Percentiles rank a stretch among this genome's conserved stretches.
These are phyloP conservation scores for Astrothelium macrocarpum DNA, from an alignment of 495 filamentous ascomycete species.

Conservation along the genomic window DNA sequence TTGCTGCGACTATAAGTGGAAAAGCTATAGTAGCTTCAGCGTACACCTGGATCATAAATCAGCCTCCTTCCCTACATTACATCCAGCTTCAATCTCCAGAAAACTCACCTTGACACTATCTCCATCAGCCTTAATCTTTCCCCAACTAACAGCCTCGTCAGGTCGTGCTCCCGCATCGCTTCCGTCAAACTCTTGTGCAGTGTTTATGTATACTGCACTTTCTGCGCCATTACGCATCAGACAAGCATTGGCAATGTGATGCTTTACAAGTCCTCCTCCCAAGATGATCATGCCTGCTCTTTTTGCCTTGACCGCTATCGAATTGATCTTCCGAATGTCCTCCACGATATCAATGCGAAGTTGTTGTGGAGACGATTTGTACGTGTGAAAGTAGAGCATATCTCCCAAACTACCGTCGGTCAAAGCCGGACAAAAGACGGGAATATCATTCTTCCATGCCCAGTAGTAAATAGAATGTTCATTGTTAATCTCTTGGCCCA, in stretches of 20 bases:
- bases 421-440: conserved; percentile 90
- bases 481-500: conserved; percentile 88
- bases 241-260: conserved; percentile 95
- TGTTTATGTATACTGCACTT: conserved; percentile 93
- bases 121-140: conserved; percentile 84
- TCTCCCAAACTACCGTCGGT: conserved; percentile 93
- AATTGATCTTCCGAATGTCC: conserved; percentile 83
- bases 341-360: conserved; percentile 80
- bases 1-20: conserved; percentile 88
- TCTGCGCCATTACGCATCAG: conserved; percentile 96
- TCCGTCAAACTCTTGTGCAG: conserved; percentile 91
- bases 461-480: conserved; percentile 85
- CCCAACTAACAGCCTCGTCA: conserved; percentile 96
- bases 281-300: conserved; percentile 88
- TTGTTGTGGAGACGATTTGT: conserved; percentile 66
- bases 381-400: conserved; percentile 97
- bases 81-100: neutral
- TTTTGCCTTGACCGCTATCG: conserved; percentile 71
- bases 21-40: conserved; percentile 88
- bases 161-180: conserved; percentile 93
- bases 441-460: conserved; percentile 88
- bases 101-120: conserved; percentile 69
- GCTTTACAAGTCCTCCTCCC: conserved; percentile 87
- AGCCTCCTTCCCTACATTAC: neutral
- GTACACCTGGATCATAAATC: conserved; percentile 52